These are phyloP conservation scores for Murraya koenigii DNA, from an alignment of 345 rosid species.

Conservation along the genomic window DNA sequence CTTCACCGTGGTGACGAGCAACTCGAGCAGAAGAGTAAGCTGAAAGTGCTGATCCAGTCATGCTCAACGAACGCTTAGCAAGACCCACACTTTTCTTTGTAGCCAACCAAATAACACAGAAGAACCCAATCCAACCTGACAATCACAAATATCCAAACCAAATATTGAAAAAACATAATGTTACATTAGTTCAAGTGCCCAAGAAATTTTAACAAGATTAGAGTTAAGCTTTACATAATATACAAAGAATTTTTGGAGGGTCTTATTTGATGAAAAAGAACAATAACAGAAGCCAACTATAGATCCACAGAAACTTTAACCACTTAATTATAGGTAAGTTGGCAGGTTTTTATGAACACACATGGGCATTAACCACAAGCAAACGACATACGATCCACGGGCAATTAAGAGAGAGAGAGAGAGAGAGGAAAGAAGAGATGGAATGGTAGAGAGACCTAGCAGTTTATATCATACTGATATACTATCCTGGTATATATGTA, in stretches of 20 bases:
- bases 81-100: slow-evolving; percentile 53
- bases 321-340: too few species aligned
- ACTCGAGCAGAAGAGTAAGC: slow-evolving; percentile 38
- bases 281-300: too few species aligned
- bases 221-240: neutral
- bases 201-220: neutral
- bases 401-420: neutral
- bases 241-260: neutral
- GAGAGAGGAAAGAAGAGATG: neutral
- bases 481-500: neutral
- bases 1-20: slow-evolving; percentile 23
- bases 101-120: slow-evolving; percentile 69
- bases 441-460: neutral
- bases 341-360: neutral
- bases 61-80: slow-evolving; percentile 54
- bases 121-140: slow-evolving; percentile 90
- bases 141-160: slow-evolving; percentile 15
- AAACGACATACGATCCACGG: neutral
- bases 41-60: slow-evolving; percentile 62
- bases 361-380: neutral
- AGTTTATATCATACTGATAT: neutral
- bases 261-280: neutral
- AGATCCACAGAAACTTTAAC: neutral
- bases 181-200: neutral
- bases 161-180: neutral